Conservation (phyloP, 257 asterid species). For the Solanum stenotomum region DNA sequence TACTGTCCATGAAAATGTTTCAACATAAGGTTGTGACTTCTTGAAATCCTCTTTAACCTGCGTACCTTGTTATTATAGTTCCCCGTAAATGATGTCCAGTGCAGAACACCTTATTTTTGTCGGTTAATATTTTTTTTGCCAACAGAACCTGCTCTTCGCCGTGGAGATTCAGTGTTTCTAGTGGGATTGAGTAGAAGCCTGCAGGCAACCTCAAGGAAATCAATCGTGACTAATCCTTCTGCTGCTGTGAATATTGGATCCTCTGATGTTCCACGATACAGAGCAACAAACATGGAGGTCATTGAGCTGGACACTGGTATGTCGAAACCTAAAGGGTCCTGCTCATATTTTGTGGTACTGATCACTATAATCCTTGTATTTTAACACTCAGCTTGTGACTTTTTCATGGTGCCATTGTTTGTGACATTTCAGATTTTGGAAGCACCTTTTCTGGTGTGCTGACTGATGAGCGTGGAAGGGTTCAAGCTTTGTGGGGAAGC, state of each 20-base stretch:
- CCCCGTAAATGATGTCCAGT: neutral
- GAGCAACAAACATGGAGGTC: slow-evolving; percentile 98
- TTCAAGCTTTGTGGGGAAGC: slow-evolving; percentile 96
- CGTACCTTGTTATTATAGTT: neutral
- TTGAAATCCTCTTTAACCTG: neutral
- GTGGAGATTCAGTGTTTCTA: slow-evolving; percentile 95
- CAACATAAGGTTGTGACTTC: neutral
- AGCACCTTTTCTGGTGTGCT: slow-evolving; percentile 91
- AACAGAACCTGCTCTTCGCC: slow-evolving; percentile 86
- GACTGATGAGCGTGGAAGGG: slow-evolving; percentile 91
- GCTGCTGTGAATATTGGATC: slow-evolving; percentile 91
- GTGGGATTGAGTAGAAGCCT: slow-evolving; percentile 97
- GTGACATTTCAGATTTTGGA: slow-evolving; percentile 69
- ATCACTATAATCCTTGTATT: neutral
- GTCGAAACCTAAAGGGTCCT: neutral
- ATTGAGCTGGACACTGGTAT: slow-evolving; percentile 97
- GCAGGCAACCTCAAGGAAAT: slow-evolving; percentile 95
- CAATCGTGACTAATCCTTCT: slow-evolving; percentile 89
- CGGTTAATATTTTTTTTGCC: slow-evolving; percentile 1
- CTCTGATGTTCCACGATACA: slow-evolving; percentile 89
- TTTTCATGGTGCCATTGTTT: slow-evolving; percentile 8
- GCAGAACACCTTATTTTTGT: neutral
- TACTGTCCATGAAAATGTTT: neutral
- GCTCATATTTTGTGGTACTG: neutral
- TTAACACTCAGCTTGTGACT: slow-evolving; percentile 1